Evolutionary conservation across 441 rosid genomes (phyloP).

Genomic region (Bocquillonia castaneifolia): DNA sequence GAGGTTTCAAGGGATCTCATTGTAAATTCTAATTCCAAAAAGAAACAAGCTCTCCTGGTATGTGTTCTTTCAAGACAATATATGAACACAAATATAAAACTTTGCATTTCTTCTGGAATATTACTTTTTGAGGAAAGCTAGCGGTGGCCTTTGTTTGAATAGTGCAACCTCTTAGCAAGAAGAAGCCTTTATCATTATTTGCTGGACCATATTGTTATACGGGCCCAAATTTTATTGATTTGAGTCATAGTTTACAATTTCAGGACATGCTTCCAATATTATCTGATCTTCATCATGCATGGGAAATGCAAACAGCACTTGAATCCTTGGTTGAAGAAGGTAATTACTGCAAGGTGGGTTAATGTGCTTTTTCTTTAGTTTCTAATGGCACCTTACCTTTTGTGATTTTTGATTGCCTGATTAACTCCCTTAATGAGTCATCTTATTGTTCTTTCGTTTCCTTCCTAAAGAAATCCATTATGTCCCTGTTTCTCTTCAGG

Average conservation of each 20-base stretch:
- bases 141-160: background rate
- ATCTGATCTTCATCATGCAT: constrained; percentile 69
- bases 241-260: constrained; percentile 29
- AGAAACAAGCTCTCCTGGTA: constrained; percentile 94
- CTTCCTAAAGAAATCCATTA: constrained; percentile 21
- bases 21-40: constrained; percentile 81
- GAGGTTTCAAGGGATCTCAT: constrained; percentile 97
- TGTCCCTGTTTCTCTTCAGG: constrained; percentile 42
- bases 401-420: constrained; percentile 1
- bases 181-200: background rate
- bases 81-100: constrained; percentile 5
- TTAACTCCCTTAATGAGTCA: background rate
- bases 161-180: constrained; percentile 2
- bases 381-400: background rate
- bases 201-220: constrained; percentile 10
- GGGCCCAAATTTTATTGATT: background rate
- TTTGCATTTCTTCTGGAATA: constrained; percentile 7
- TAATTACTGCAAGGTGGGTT: constrained; percentile 82
- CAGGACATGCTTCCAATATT: constrained; percentile 86
- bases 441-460: constrained; percentile 18
- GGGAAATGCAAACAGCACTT: constrained; percentile 72
- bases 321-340: constrained; percentile 89
- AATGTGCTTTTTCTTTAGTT: background rate
- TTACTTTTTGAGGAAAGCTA: constrained; percentile 8
- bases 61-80: constrained; percentile 19